Conservation (phyloP, 2,329 filamentous ascomycete species). For the Fusarium agapanthi region DNA sequence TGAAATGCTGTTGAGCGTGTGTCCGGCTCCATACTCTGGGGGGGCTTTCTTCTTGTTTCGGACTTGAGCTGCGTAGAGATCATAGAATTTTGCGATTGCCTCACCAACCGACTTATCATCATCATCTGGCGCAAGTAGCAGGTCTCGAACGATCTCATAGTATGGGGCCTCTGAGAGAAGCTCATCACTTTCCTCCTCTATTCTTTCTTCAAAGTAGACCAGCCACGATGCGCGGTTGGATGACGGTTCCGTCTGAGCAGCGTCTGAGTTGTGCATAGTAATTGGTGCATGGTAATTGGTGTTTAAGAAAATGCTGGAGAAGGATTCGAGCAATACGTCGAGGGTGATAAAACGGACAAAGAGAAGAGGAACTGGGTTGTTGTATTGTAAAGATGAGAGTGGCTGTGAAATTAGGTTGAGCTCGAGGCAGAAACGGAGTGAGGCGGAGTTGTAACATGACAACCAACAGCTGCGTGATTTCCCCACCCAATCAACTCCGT, state of each 20-base stretch:
- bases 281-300: no score
- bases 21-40: background rate
- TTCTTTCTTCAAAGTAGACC: background rate
- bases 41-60: no score
- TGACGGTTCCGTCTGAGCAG: no score
- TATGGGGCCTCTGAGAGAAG: background rate
- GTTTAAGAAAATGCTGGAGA: no score
- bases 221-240: no score
- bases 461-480: background rate
- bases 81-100: no score
- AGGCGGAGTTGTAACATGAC: background rate
- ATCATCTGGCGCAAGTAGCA: background rate
- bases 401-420: background rate
- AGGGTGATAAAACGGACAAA: no score
- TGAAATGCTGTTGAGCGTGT: background rate
- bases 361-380: no score
- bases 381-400: no score
- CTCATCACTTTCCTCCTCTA: background rate
- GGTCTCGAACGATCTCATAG: background rate
- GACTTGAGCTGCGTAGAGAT: no score
- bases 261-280: background rate
- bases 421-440: background rate
- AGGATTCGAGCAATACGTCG: no score
- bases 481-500: background rate
- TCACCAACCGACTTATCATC: background rate